phyloP scores from a whole-genome alignment of 176 grass and related monocot species.

The Carex cristatella region DNA sequence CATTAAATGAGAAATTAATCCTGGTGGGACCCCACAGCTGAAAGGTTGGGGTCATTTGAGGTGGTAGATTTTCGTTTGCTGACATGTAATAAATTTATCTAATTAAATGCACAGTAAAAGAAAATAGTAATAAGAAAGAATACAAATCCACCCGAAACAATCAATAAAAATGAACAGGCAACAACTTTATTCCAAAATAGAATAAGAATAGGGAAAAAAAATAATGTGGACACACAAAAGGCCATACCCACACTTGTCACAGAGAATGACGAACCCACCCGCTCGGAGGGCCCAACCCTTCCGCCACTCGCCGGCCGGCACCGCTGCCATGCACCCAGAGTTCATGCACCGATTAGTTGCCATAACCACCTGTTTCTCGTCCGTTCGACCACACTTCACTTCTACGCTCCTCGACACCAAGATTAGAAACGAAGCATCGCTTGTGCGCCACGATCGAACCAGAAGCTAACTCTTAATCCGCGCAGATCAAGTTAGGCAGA shows the following conservation, averaged over 20 bases:
- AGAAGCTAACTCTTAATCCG: background rate
- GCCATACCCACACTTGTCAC: constrained; percentile 96
- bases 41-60: background rate
- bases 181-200: background rate
- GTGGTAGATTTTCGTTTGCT: background rate
- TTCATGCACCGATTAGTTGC: constrained; percentile 72
- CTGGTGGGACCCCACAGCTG: background rate
- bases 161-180: background rate
- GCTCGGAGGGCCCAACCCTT: constrained; percentile 90
- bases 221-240: background rate
- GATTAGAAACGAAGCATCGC: background rate
- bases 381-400: background rate
- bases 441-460: background rate
- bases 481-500: background rate
- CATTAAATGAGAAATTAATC: constrained; percentile 15
- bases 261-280: constrained; percentile 64
- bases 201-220: background rate
- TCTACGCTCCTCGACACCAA: background rate
- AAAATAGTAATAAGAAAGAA: background rate
- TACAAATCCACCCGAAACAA: background rate
- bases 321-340: constrained; percentile 39
- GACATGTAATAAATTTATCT: background rate
- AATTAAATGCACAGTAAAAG: constrained; percentile 3
- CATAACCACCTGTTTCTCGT: constrained; percentile 2
- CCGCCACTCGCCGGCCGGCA: constrained; percentile 59